Conservation (phyloP, 2,329 filamentous ascomycete species). For the Venturia aucupariae region DNA sequence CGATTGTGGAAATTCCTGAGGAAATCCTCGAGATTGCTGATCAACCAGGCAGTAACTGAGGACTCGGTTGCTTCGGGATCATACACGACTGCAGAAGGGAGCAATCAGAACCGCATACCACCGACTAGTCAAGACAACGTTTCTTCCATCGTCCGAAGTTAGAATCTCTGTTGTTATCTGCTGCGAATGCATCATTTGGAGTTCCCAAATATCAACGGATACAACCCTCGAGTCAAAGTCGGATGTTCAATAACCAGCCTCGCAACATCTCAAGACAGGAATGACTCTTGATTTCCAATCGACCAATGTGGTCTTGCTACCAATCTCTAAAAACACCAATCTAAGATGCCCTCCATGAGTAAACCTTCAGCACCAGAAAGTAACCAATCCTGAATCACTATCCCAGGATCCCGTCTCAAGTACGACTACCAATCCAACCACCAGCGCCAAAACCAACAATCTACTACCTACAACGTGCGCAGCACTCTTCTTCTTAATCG, state of each 20-base stretch:
- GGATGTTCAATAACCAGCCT: too few relatives aligned
- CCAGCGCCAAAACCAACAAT: background rate
- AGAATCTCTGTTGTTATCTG: background rate
- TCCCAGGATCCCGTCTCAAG: background rate
- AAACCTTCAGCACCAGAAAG: background rate
- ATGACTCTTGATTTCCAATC: too few relatives aligned
- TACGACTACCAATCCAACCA: background rate
- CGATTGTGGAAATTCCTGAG: background rate
- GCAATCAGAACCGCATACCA: too few relatives aligned
- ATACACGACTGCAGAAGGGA: background rate
- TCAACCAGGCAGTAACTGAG: background rate
- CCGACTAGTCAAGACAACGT: too few relatives aligned
- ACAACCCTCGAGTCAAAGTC: too few relatives aligned
- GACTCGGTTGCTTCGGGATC: background rate
- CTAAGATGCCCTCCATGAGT: too few relatives aligned
- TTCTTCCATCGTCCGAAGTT: background rate
- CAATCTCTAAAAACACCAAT: too few relatives aligned
- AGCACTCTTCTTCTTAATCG: background rate
- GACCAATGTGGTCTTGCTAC: too few relatives aligned
- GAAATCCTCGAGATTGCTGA: background rate
- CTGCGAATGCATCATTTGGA: too few relatives aligned
- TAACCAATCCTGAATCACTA: background rate
- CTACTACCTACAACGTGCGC: background rate
- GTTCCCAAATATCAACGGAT: too few relatives aligned
- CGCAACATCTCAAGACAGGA: too few relatives aligned